A percentile compares a stretch with the other conserved stretches of the same genome.
phyloP scores from a whole-genome alignment of 2,329 filamentous ascomycete genomes.

The Akanthomyces lecanii region DNA sequence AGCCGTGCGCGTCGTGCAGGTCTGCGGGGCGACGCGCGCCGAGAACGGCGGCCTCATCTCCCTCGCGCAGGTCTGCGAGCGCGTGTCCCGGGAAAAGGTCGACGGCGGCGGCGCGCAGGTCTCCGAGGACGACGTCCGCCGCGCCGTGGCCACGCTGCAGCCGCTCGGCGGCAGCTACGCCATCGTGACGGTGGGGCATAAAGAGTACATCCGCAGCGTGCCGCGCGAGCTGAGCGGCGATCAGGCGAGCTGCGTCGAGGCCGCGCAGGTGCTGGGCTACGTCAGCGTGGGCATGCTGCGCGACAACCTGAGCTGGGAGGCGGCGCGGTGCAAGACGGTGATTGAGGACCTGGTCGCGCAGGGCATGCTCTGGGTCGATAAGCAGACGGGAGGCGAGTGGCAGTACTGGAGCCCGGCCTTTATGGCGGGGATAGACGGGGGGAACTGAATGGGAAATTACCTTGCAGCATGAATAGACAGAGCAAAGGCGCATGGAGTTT shows the following conservation, averaged over 20 bases:
- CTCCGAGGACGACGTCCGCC: constrained; percentile 87
- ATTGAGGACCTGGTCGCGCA: constrained; percentile 86
- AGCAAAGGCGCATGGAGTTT: background rate
- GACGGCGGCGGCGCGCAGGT: constrained; percentile 70
- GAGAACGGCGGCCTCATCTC: constrained; percentile 94
- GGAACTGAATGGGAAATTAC: background rate
- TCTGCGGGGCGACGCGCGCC: constrained; percentile 77
- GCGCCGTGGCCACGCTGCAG: constrained; percentile 80
- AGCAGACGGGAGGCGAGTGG: constrained; percentile 69
- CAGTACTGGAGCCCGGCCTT: constrained; percentile 91
- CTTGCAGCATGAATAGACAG: background rate
- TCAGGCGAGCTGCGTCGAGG: constrained; percentile 88
- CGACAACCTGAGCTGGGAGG: constrained; percentile 80
- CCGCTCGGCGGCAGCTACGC: constrained; percentile 87
- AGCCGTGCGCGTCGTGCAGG: constrained; percentile 89
- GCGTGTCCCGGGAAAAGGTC: constrained; percentile 62
- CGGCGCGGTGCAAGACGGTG: constrained; percentile 79
- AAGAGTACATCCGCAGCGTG: constrained; percentile 84
- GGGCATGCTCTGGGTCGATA: constrained; percentile 91
- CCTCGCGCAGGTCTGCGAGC: constrained; percentile 72
- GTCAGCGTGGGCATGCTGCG: constrained; percentile 87
- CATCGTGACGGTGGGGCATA: constrained; percentile 76
- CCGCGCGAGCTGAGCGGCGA: constrained; percentile 94
- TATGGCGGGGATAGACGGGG: constrained; percentile 47
- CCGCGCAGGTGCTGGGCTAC: constrained; percentile 82